Evolutionary conservation across 1,284 basidiomycete genomes (phyloP), one percentile per base, ranked within the genome.

Genomic region (Fomitopsis schrenkii): DNA sequence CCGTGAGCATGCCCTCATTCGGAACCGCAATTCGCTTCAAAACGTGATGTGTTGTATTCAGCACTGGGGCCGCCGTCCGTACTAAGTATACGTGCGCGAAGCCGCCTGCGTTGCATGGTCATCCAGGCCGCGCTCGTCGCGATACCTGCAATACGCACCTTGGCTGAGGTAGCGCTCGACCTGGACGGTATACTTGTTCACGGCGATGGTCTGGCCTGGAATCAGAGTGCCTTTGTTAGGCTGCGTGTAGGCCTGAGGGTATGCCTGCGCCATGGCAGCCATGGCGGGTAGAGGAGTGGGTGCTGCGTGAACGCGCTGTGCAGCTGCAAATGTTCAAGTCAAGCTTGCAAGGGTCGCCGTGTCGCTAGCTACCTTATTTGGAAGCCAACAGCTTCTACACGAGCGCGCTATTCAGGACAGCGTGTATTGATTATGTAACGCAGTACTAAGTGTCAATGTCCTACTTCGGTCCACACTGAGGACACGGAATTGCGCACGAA

Each of bases 81-180:
- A 97, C 96, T 62, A 99, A 88, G 78, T 99, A 99, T 55, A 99
- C 97, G 77, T 98, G 94, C 1, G 97, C 97, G 75, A 98, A 99
- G 17, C 97, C 97, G 76, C 95, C 95, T 95, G 70, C n/a, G 60
- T 59, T 19, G 60, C 59, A 60, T 19, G 46, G 53, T 57, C 63
- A 64, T 62, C 56, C 30, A 33, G 30, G 42, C 30, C 15, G 9
- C 44, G 54, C 38, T 48, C 40, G 15, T 28, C 33, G 22, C 22
- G 54, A 12, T n/a, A 55, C 33, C 58, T 54, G 53, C 56, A 46
- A 19, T 59, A 67, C 64, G 65, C 66, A 90, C 95, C 96, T 87
- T 98, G 96, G 58, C 90, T 93, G 57, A 99, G 85, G 80, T 97
- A 99, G 70, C 90, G 80, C 68, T 94, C 89, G 57, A 91, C 91